Evolutionary conservation across 2,329 filamentous ascomycete genomes (phyloP).

Genomic region (Thelonectria olida): DNA sequence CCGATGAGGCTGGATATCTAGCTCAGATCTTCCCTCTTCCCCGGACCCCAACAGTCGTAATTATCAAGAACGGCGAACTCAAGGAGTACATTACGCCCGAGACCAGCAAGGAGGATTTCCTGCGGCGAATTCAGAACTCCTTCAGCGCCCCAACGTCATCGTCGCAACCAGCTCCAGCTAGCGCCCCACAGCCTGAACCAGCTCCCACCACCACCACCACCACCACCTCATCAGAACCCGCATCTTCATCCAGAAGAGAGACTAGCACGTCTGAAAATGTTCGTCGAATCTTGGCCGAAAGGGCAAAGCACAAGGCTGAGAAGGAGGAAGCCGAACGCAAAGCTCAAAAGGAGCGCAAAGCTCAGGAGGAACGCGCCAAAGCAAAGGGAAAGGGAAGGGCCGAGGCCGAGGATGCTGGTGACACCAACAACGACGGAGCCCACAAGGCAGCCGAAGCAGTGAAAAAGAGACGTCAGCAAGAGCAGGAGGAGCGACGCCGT

Average conservation of each 20-base stretch:
- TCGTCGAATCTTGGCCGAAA: constrained; percentile 57
- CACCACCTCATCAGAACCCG: constrained; percentile 23
- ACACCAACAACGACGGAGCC: constrained; percentile 44
- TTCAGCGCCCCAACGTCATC: constrained; percentile 41
- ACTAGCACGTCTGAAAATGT: constrained; percentile 46
- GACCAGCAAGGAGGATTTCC: constrained; percentile 72
- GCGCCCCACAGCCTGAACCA: constrained; percentile 29
- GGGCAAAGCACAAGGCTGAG: constrained; percentile 54
- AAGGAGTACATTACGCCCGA: constrained; percentile 79
- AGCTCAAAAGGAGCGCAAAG: constrained; percentile 60
- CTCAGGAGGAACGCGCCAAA: constrained; percentile 60
- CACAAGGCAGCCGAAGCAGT: constrained; percentile 63
- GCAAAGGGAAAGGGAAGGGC: constrained; percentile 57
- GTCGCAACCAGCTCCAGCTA: constrained; percentile 26
- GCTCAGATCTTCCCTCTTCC: constrained; percentile 84
- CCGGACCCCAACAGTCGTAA: constrained; percentile 78
- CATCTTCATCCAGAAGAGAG: constrained; percentile 29
- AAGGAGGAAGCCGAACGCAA: constrained; percentile 56
- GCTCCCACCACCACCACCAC: constrained; percentile 28
- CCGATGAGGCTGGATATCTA: constrained; percentile 83
- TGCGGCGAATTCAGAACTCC: constrained; percentile 51
- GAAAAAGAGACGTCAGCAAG: constrained; percentile 71
- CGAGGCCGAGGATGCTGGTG: constrained; percentile 47
- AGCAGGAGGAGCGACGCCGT: constrained; percentile 73
- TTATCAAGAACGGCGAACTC: constrained; percentile 82